Conservation (phyloP, 2,329 filamentous ascomycete genomes). For the Fusarium duplospermum region DNA sequence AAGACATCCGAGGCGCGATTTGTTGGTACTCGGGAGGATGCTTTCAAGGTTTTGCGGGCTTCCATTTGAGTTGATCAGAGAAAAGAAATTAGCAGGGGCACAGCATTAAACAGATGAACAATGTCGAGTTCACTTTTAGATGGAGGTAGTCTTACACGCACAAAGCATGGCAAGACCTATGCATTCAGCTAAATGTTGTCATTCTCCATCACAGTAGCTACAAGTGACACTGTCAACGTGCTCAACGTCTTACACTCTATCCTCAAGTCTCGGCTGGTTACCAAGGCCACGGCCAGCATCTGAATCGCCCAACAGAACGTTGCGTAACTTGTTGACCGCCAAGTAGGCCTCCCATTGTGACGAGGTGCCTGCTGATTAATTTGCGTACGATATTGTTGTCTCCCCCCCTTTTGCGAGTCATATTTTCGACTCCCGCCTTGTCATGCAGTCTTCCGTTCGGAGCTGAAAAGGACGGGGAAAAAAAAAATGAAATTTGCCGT, state of each 20-base stretch:
- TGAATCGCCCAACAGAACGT: conserved; percentile 28
- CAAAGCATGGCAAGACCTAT: background rate
- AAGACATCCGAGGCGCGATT: conserved; percentile 75
- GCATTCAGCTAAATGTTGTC: background rate
- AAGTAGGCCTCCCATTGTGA: conserved; percentile 2
- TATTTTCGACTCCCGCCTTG: background rate
- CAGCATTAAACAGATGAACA: background rate
- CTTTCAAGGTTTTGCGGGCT: conserved; percentile 58
- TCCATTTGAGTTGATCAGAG: conserved; percentile 48
- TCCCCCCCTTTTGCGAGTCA: background rate
- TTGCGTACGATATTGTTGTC: background rate
- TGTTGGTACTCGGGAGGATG: conserved; percentile 58
- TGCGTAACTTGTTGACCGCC: conserved; percentile 29
- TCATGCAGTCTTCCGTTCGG: conserved; percentile 22
- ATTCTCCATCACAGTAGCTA: background rate
- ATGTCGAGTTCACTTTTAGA: background rate
- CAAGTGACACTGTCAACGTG: conserved; percentile 25
- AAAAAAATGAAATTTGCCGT: background rate
- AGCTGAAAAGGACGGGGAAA: background rate
- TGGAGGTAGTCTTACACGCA: background rate
- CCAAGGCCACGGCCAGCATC: conserved; percentile 17
- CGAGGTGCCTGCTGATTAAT: background rate
- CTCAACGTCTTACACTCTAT: conserved; percentile 31
- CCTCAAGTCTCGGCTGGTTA: conserved; percentile 35
- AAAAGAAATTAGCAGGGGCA: background rate